Base-by-base conservation (phyloP, 2,329 filamentous ascomycete genomes). In the Nannizziopsis barbatae region DNA sequence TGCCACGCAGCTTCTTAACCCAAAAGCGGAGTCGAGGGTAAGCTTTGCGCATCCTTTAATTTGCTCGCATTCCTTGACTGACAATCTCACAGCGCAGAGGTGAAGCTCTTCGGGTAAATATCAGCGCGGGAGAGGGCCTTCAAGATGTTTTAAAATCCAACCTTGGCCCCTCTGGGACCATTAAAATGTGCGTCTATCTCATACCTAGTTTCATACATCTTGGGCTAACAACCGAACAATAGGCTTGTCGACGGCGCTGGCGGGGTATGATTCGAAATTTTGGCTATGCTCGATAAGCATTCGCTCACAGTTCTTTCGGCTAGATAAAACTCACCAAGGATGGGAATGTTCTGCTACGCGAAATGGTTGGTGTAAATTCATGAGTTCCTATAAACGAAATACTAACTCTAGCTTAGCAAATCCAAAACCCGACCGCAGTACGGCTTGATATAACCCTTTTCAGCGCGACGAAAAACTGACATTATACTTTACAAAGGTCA, bases 261-360 rank as follows among this genome's bases (percentile, higher is more conserved):
- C 58, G 72, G 68, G 62, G 73, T 76, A 74, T 54, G 72, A 50
- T 51, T 45, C 48, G 43, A 42, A 3, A 9, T 2, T 20, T 36
- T n/a, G 30, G 12, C 2, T 17, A 45, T 31, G 14, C n/a, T 33
- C 32, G 3, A 3, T 38, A 33, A 32, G 9, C 36, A 1, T 40
- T 14, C 8, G 30, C 60, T 58, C 53, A 64, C 58, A 32, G 12
- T 22, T 36, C 31, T 35, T 12, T 31, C 30, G 31, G 39, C 49
- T 45, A 92, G 80, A 98, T 98, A 74, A 98, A 98, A 74, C 79
- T 98, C 66, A 98, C 92, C 60, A 98, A 98, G 71, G 92, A 98
- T 71, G 92, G 92, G 65, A 95, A 94, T 62, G 90, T 96, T 52
- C 74, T 83, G 56, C 62, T 83, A 59, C 76, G 77, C 60, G 79